A percentile compares a stretch with the other conserved stretches of the same genome.
Evolutionary conservation across 2,329 filamentous ascomycete genomes (phyloP).

Genomic region (Apiospora malaysiana): DNA sequence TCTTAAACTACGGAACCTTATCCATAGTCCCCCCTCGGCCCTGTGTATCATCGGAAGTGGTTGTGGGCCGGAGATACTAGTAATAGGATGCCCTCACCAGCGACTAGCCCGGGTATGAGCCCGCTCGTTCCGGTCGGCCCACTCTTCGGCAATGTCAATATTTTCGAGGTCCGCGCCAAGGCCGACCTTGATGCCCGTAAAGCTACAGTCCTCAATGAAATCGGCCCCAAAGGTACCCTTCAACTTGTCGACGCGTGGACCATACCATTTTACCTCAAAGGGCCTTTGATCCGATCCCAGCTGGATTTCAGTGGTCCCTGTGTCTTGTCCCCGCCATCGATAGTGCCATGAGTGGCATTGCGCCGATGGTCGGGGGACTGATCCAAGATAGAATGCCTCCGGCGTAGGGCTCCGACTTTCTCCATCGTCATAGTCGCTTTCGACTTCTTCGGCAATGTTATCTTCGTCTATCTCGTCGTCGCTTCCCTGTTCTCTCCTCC

Average conservation of each 20-base stretch:
- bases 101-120: neutral
- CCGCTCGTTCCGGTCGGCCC: neutral
- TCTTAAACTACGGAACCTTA: neutral
- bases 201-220: neutral
- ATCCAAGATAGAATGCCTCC: neutral
- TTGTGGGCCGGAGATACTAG: too few species aligned
- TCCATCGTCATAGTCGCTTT: neutral
- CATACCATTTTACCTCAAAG: neutral
- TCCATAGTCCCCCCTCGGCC: neutral
- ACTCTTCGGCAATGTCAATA: neutral
- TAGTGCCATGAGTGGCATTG: neutral
- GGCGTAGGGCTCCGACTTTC: neutral
- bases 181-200: neutral
- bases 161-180: neutral
- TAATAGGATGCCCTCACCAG: neutral
- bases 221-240: neutral
- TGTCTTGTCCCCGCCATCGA: neutral
- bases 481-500: neutral
- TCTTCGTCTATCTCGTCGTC: neutral
- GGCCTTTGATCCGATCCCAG: neutral
- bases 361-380: neutral
- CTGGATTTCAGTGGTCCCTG: neutral
- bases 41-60: neutral
- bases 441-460: neutral
- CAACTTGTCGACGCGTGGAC: neutral